phyloP scores from a whole-genome alignment of 345 rosid genomes.

The Arabidopsis suecica region DNA sequence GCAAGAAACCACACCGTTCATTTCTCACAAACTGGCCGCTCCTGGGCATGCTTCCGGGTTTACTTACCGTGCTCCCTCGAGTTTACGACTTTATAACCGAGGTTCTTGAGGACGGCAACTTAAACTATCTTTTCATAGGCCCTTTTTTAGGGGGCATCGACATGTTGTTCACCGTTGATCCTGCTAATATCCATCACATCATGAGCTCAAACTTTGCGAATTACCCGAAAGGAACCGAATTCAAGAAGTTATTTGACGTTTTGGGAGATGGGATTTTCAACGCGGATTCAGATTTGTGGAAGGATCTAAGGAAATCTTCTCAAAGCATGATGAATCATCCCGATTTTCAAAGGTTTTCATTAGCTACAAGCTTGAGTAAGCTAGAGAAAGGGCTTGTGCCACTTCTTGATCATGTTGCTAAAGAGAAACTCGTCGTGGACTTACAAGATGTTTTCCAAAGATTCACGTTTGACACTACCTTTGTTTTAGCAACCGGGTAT shows the following conservation, averaged over 20 bases:
- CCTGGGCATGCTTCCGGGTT: slow-evolving; percentile 61
- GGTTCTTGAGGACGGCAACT: slow-evolving; percentile 31
- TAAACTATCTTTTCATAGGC: slow-evolving; percentile 51
- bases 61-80: slow-evolving; percentile 42
- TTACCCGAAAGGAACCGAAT: slow-evolving; percentile 65
- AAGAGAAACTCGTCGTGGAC: slow-evolving; percentile 45
- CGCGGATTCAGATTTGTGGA: slow-evolving; percentile 56
- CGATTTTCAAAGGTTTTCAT: slow-evolving; percentile 42
- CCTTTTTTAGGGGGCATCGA: slow-evolving; percentile 47
- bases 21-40: slow-evolving; percentile 53
- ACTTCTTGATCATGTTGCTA: slow-evolving; percentile 50
- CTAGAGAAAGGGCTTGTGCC: slow-evolving; percentile 53
- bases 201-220: slow-evolving; percentile 63
- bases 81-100: slow-evolving; percentile 48
- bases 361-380: slow-evolving; percentile 45
- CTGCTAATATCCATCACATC: slow-evolving; percentile 60
- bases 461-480: slow-evolving; percentile 55
- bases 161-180: slow-evolving; percentile 55
- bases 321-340: slow-evolving; percentile 46
- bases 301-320: slow-evolving; percentile 51
- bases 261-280: slow-evolving; percentile 69
- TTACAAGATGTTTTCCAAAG: slow-evolving; percentile 57
- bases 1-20: slow-evolving; percentile 26
- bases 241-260: slow-evolving; percentile 56
- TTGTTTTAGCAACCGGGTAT: slow-evolving; percentile 49